A percentile compares a stretch with the other conserved stretches of the same genome.
Conservation (phyloP, 1,139 yeast genomes). For the Geotrichum cucujoidarum region DNA sequence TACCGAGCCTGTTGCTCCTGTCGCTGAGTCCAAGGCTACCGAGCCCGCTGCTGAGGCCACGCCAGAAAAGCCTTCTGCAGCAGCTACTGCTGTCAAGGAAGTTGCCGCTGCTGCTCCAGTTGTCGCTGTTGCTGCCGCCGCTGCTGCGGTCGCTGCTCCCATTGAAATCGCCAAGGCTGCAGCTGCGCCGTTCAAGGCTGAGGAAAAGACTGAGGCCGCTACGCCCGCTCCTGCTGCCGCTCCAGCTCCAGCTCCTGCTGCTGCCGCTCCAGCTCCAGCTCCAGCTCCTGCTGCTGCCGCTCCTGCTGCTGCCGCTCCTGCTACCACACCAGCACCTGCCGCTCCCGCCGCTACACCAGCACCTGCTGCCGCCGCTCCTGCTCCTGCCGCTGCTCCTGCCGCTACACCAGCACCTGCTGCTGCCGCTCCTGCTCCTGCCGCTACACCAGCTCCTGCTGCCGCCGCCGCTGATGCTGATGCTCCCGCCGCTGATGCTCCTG, state of each 20-base stretch:
- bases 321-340: constrained; percentile 1
- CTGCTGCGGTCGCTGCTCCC: constrained; percentile 6
- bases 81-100: not conserved
- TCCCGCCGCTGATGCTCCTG: constrained; percentile 34
- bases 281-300: not conserved
- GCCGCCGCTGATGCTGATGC: not conserved
- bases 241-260: not conserved
- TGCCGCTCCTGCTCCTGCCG: not conserved
- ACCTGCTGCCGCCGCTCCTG: constrained; percentile 1
- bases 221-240: not conserved
- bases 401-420: constrained; percentile 2
- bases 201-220: not conserved
- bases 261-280: not conserved
- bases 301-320: not conserved
- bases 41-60: not conserved
- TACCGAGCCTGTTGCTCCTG: constrained; percentile 2
- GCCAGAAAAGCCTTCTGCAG: constrained; percentile 1
- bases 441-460: constrained; percentile 6
- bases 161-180: not conserved
- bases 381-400: constrained; percentile 5
- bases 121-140: not conserved
- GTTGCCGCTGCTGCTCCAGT: constrained; percentile 2
- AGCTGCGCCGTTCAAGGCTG: not conserved
- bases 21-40: not conserved
- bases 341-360: constrained; percentile 5